Base-by-base conservation (phyloP, 495 filamentous ascomycete species). In the Lophium mytilinum region DNA sequence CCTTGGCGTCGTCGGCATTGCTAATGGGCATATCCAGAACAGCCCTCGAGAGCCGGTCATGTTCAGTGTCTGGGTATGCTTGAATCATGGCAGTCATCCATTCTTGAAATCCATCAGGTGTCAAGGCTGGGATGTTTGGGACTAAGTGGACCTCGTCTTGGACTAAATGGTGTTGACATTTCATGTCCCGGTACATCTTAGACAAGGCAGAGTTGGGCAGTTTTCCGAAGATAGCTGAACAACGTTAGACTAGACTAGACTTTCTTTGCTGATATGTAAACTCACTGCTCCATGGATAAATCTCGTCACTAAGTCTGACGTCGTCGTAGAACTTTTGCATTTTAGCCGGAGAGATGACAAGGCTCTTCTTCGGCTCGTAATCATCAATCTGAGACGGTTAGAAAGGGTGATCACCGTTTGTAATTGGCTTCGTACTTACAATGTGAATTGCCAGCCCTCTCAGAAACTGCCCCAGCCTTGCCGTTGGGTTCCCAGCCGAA, bases 301-400 rank as follows among this genome's bases (percentile, higher is more conserved):
- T 70, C 65, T 95, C 90, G 30, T 76, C 69, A 0, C 80, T 61
- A 3, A 92, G 65, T 48, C 74, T 68, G 54, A 86, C 82, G 51
- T 77, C 82, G 18, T 78, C 73, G 66, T 95, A 96, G 57, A 92
- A 91, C 50, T 80, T 77, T 12, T 82, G 77, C 76, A 96, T 80
- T 71, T 96, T 95, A 7, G 80, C 74, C 2, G 89, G 87, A 0
- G 85, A 83, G 34, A 96, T 80, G n/a, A 95, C 88, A 40, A 93
- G 75, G 40, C 79, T 88, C 35, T 84, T 82, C 37, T 76, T 78
- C 0, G 90, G 88, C 18, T 82, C 73, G 64, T 87, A 88, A 53
- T 90, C 81, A 43, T 89, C 83, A 67, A 94, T 89, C 85, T 90
- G 61, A 19, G 9, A 34, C 35, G 19, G 10, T 50, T 56, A 49